These are phyloP conservation scores for Stentor coeruleus DNA, from an alignment of 73 alveolate species.

Conservation along the genomic window DNA sequence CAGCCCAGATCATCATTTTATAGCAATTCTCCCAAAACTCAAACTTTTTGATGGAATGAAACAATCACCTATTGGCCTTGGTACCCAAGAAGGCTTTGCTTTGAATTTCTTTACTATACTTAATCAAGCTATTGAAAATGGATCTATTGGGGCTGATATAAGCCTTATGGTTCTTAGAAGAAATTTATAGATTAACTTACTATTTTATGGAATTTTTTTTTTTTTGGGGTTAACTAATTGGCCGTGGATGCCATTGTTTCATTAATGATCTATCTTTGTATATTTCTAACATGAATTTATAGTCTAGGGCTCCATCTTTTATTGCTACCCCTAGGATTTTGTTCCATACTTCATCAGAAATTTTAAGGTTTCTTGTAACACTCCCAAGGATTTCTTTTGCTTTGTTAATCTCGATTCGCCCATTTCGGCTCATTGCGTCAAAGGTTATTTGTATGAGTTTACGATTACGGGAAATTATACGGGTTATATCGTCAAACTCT, in stretches of 20 bases:
- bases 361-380: slow-evolving; percentile 35
- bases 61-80: slow-evolving; percentile 51
- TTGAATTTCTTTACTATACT: not conserved
- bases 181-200: not conserved
- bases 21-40: slow-evolving; percentile 57
- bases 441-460: slow-evolving; percentile 57
- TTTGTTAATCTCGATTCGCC: slow-evolving; percentile 39
- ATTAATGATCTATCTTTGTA: slow-evolving; percentile 51
- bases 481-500: slow-evolving; percentile 54
- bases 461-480: slow-evolving; percentile 64
- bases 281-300: slow-evolving; percentile 64
- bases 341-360: slow-evolving; percentile 56
- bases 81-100: not conserved
- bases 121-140: not conserved
- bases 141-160: not conserved
- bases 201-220: no score
- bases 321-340: slow-evolving; percentile 51
- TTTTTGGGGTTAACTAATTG: no score
- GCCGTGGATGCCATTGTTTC: slow-evolving; percentile 17
- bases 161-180: slow-evolving; percentile 13
- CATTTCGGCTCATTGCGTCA: slow-evolving; percentile 41
- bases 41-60: slow-evolving; percentile 82
- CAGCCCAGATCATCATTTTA: slow-evolving; percentile 66
- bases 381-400: slow-evolving; percentile 44
- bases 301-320: slow-evolving; percentile 58